phyloP scores from a whole-genome alignment of 225 moss, liverwort and hornwort species.

The Pleurozium schreberi region DNA sequence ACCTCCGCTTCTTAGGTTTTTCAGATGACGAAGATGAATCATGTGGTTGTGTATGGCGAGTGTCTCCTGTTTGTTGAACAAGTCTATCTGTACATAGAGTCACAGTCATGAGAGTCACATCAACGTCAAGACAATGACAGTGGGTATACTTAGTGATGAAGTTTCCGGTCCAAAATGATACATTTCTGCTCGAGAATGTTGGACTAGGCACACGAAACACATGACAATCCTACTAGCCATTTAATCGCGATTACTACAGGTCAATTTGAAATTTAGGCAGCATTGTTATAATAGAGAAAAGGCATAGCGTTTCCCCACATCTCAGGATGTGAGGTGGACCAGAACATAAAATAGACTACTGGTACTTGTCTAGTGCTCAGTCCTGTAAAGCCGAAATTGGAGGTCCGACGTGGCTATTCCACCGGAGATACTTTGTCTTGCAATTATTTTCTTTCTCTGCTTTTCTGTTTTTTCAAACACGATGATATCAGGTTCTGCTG shows the following conservation, averaged over 20 bases:
- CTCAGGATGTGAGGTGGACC: background rate
- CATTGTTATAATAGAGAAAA: background rate
- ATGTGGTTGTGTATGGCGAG: slow-evolving; percentile 6
- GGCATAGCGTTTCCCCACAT: background rate
- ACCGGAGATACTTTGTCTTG: background rate
- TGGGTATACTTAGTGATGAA: background rate
- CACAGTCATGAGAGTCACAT: background rate
- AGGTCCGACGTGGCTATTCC: background rate
- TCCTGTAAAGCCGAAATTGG: background rate
- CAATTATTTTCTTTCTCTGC: background rate
- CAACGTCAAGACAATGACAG: background rate
- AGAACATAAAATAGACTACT: background rate
- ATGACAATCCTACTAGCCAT: background rate
- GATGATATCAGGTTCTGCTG: background rate
- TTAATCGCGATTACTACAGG: background rate
- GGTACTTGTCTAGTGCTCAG: background rate
- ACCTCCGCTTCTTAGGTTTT: slow-evolving; percentile 35
- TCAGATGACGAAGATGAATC: slow-evolving; percentile 23
- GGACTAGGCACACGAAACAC: background rate
- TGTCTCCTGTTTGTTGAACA: slow-evolving; percentile 20
- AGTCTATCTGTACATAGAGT: slow-evolving; percentile 20
- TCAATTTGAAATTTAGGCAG: background rate
- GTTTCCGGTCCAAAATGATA: background rate
- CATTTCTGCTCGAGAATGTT: background rate
- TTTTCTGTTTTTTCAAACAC: background rate